Conservation (phyloP, 495 filamentous ascomycete species). For the Geopyxis carbonaria region DNA sequence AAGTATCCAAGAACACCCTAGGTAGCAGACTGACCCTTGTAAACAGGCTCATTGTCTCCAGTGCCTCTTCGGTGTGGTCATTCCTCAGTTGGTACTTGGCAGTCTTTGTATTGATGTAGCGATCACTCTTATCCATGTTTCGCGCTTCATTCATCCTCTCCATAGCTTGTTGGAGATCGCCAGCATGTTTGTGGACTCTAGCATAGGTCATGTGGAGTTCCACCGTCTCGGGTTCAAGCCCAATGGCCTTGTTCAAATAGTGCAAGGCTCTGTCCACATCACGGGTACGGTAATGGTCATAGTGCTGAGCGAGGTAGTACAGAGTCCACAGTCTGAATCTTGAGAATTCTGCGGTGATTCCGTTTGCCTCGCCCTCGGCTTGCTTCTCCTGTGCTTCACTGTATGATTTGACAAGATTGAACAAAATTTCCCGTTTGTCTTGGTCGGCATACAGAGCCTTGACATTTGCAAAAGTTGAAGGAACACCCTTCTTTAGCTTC, state of each 20-base stretch:
- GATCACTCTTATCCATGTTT: slow-evolving; percentile 67
- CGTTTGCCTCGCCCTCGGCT: slow-evolving; percentile 33
- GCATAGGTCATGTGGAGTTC: slow-evolving; percentile 94
- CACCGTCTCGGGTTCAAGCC: slow-evolving; percentile 56
- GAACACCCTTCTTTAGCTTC: slow-evolving; percentile 90
- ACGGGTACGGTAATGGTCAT: slow-evolving; percentile 78
- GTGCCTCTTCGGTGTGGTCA: slow-evolving; percentile 65
- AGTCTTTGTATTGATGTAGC: slow-evolving; percentile 95
- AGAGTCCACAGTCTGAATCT: slow-evolving; percentile 60
- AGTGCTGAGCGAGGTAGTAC: slow-evolving; percentile 93
- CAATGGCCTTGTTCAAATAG: slow-evolving; percentile 68
- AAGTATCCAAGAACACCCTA: not conserved
- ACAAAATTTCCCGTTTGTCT: slow-evolving; percentile 57
- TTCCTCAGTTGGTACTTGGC: slow-evolving; percentile 95
- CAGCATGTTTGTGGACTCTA: slow-evolving; percentile 83
- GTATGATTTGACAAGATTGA: slow-evolving; percentile 64
- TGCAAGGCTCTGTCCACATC: slow-evolving; percentile 65
- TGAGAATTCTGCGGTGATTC: slow-evolving; percentile 34
- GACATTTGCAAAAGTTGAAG: slow-evolving; percentile 88
- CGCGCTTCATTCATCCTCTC: slow-evolving; percentile 80
- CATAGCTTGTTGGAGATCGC: slow-evolving; percentile 61
- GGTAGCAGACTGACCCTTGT: slow-evolving; percentile 47
- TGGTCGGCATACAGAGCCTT: slow-evolving; percentile 72
- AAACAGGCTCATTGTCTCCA: slow-evolving; percentile 86
- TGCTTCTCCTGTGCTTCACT: slow-evolving; percentile 35